These are phyloP conservation scores for Rutidosis leptorrhynchoides DNA, from an alignment of 129 eudicot genomes.

Conservation along the genomic window DNA sequence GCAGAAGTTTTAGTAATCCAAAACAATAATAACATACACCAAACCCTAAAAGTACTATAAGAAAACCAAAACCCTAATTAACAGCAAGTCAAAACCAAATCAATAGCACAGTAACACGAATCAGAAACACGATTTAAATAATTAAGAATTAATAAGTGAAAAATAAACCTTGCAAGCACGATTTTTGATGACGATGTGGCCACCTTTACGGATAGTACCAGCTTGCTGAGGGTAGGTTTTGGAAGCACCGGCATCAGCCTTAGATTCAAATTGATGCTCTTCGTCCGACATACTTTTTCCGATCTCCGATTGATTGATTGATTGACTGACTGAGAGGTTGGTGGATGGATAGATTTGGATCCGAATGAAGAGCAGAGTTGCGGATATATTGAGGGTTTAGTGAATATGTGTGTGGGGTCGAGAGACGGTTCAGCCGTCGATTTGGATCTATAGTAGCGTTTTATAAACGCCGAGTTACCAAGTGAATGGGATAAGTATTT, in stretches of 20 bases:
- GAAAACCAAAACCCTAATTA: not conserved
- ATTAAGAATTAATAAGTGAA: not conserved
- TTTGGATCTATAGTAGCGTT: not conserved
- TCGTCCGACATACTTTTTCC: slow-evolving; percentile 58
- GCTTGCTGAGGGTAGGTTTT: slow-evolving; percentile 66
- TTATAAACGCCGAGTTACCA: not conserved
- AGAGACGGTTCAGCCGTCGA: not conserved
- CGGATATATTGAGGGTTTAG: not conserved
- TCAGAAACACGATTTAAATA: not conserved
- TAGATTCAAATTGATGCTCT: slow-evolving; percentile 65
- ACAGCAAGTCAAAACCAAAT: not conserved
- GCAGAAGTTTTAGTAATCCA: too few relatives aligned
- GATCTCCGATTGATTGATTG: not conserved
- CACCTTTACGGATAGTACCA: slow-evolving; percentile 31
- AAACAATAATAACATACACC: not conserved
- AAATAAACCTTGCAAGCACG: slow-evolving; percentile 2
- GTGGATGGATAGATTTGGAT: not conserved
- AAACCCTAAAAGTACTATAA: not conserved
- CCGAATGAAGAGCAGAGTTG: not conserved
- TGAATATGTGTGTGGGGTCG: not conserved
- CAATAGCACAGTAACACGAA: not conserved
- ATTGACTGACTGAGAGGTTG: not conserved
- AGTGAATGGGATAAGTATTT: not conserved
- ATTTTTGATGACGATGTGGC: slow-evolving; percentile 10
- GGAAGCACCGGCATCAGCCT: slow-evolving; percentile 67